Base-by-base conservation (phyloP, 257 asterid species). In the Ballota nigra region DNA sequence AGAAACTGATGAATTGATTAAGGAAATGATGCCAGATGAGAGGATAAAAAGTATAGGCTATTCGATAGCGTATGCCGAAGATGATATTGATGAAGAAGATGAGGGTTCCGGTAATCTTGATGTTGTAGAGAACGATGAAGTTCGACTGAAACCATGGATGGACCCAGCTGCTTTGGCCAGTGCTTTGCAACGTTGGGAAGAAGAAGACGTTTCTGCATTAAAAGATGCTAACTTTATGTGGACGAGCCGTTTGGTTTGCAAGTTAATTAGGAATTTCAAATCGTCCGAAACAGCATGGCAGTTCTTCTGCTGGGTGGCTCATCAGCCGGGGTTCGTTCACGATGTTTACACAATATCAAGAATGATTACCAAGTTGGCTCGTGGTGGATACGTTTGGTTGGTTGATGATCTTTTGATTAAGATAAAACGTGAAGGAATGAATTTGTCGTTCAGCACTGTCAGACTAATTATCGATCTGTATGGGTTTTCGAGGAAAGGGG, bases 121-220 rank as follows among this genome's bases (percentile, higher is more conserved):
- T 53, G 85, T 18, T 66, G 77, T 69, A 19, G 76, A 52, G 2
- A 71, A 36, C 31, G 84, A 82, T 68, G 82, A 75, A 77, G 76
- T 86, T 65, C 86, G 63, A 41, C 80, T 94, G 83, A 94, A 91
- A 64, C 97, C 95, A 20, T 91, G 99, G 99, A 72, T 89, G 80
- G 97, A 91, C 66, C 99, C 96, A 11, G 78, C 92, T 60, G 94
- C 98, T 81, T 80, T 94, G 78, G 95, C 97, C 11, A 81, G 87
- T 73, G 89, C 98, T 53, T 82, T 91, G 82, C 71, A 68, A 60
- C 28, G 83, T 26, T 91, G 99, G 98, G 85, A 71, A 55, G 58
- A 83, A 24, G 88, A 84, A 69, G 97, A 94, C 68, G 95, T 91
- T 5, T 78, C 85, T 18, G 80, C 82, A 13, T 36, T 94, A 69